Conservation (phyloP, 306 rosid species). For the Dryas octopetala region DNA sequence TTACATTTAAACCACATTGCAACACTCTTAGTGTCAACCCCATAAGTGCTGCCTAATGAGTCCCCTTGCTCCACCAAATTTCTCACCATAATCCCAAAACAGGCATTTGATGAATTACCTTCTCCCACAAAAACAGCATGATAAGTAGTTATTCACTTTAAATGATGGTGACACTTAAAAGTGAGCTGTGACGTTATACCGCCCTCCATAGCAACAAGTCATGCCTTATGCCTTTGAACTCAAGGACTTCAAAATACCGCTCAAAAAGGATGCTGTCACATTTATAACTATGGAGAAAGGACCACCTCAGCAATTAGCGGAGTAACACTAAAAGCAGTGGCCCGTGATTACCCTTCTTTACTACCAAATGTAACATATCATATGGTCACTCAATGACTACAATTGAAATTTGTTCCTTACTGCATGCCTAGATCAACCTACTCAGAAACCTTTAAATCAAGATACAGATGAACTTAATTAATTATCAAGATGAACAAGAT, state of each 20-base stretch:
- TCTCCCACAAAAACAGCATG: not conserved
- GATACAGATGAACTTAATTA: not conserved
- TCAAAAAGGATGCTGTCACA: not conserved
- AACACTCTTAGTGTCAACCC: not conserved
- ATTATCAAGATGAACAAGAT: not conserved
- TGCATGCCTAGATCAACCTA: not conserved
- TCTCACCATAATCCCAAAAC: not conserved
- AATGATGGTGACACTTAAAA: not conserved
- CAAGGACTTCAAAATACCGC: not conserved
- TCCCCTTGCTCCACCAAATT: not conserved
- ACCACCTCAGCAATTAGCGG: not conserved
- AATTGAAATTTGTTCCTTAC: not conserved
- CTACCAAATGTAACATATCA: not conserved
- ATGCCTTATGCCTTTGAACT: not conserved
- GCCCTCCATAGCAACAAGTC: not conserved
- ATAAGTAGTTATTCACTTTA: not conserved
- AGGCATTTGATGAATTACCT: slow-evolving; percentile 6
- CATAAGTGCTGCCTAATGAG: not conserved
- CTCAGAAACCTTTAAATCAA: not conserved
- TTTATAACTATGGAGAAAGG: not conserved
- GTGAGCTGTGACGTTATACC: not conserved
- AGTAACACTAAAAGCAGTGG: not conserved
- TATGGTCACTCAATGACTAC: not conserved
- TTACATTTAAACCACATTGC: not conserved
- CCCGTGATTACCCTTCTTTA: not conserved